Evolutionary conservation across 208 protist genomes (phyloP).

Genomic region (Trichomonas gallinae): DNA sequence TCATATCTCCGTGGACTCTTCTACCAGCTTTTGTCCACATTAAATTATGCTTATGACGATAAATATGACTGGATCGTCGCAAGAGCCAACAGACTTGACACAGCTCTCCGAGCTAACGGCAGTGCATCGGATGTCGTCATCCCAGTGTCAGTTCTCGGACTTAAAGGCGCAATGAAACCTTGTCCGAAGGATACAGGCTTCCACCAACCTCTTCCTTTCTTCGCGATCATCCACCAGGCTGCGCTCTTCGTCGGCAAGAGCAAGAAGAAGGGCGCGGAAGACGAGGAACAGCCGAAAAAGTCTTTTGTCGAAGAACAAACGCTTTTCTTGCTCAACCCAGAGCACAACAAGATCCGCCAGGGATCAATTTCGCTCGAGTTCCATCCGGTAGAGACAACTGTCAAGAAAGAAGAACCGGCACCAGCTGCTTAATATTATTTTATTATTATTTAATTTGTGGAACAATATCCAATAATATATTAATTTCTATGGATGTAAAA

Average conservation of each 20-base stretch:
- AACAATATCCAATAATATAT: too few relatives aligned
- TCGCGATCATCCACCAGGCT: background rate
- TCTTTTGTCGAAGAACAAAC: background rate
- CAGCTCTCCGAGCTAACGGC: background rate
- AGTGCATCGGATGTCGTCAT: background rate
- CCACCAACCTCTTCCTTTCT: constrained; percentile 2
- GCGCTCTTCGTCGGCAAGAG: background rate
- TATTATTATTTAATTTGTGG: too few relatives aligned
- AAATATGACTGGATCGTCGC: background rate
- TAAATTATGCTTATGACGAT: background rate
- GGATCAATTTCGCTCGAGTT: background rate
- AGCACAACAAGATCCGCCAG: background rate
- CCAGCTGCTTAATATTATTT: background rate
- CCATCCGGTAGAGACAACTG: background rate
- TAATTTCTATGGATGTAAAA: too few relatives aligned
- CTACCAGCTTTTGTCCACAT: background rate
- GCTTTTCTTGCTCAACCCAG: background rate
- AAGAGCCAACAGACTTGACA: background rate
- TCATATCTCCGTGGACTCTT: background rate
- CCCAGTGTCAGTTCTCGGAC: background rate
- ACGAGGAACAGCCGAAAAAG: background rate
- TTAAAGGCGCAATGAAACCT: background rate
- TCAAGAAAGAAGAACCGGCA: background rate
- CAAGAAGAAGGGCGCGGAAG: background rate
- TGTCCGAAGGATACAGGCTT: background rate